Conservation (phyloP, 345 rosid genomes). For the Populus nigra region DNA sequence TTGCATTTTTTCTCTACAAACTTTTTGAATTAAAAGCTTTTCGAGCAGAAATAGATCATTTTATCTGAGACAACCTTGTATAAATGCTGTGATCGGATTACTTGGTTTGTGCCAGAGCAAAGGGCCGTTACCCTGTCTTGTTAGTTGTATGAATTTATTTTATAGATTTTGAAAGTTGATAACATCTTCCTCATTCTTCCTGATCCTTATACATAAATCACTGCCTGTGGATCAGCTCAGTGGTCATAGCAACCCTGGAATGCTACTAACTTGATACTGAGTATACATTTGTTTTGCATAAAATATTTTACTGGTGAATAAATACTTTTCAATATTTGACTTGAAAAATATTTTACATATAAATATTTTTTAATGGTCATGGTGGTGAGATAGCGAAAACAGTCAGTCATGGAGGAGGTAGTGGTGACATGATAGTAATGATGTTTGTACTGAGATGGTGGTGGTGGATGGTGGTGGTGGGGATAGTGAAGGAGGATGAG, state of each 20-base stretch:
- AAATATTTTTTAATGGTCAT: too few relatives aligned
- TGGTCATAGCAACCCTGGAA: background rate
- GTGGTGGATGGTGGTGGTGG: too few relatives aligned
- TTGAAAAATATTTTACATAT: too few relatives aligned
- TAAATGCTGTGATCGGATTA: background rate
- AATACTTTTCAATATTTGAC: too few relatives aligned
- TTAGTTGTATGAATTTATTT: background rate
- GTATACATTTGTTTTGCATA: too few relatives aligned
- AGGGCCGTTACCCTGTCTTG: background rate
- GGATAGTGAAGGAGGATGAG: rapidly evolving
- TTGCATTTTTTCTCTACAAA: background rate
- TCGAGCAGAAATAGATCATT: background rate
- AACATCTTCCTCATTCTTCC: background rate
- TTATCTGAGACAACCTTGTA: background rate
- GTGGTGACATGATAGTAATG: too few relatives aligned
- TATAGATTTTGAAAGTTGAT: background rate
- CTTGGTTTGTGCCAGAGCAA: background rate
- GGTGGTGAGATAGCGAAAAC: too few relatives aligned
- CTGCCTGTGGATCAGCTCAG: background rate
- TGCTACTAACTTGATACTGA: background rate
- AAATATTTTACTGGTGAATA: too few relatives aligned
- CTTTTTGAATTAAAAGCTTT: background rate
- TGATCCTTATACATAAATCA: background rate
- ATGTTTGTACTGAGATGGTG: too few relatives aligned
- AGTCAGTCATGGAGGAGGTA: too few relatives aligned